Percentiles rank a stretch among this genome's conserved stretches.
Conservation (phyloP, 371 early-diverging fungal species). For the Thermomucor indicae-seudaticae region DNA sequence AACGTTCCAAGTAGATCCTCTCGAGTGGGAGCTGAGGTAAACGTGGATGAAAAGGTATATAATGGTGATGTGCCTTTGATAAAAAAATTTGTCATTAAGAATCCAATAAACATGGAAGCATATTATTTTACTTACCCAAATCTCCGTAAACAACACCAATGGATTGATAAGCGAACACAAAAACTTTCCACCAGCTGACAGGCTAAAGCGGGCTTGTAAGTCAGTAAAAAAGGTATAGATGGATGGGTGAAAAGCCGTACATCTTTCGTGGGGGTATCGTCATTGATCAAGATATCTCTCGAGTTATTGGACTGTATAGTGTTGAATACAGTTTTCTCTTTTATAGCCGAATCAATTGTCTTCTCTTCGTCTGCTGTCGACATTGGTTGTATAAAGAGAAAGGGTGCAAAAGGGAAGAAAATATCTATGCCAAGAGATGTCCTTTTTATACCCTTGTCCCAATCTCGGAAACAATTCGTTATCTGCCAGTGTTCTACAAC, state of each 20-base stretch:
- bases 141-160: slow-evolving; percentile 48
- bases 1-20: slow-evolving; percentile 37
- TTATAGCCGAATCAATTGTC: too few species aligned
- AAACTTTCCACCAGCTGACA: too few species aligned
- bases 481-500: too few species aligned
- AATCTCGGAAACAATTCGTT: too few species aligned
- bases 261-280: slow-evolving; percentile 13
- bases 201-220: too few species aligned
- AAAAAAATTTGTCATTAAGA: not conserved
- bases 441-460: too few species aligned
- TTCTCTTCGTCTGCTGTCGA: too few species aligned
- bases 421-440: too few species aligned
- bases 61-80: slow-evolving; percentile 40
- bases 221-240: not conserved
- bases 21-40: slow-evolving; percentile 15
- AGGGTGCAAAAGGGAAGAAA: too few species aligned
- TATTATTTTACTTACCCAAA: slow-evolving; percentile 22
- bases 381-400: too few species aligned
- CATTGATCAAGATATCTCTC: slow-evolving; percentile 13
- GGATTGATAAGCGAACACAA: slow-evolving; percentile 19
- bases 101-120: not conserved
- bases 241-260: not conserved
- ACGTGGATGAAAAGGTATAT: slow-evolving; percentile 44
- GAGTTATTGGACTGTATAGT: slow-evolving; percentile 11
- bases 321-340: slow-evolving; percentile 9